A percentile compares a stretch with the other conserved stretches of the same genome.
phyloP scores from a whole-genome alignment of 1,284 basidiomycete species.

The Schizophyllum commune region DNA sequence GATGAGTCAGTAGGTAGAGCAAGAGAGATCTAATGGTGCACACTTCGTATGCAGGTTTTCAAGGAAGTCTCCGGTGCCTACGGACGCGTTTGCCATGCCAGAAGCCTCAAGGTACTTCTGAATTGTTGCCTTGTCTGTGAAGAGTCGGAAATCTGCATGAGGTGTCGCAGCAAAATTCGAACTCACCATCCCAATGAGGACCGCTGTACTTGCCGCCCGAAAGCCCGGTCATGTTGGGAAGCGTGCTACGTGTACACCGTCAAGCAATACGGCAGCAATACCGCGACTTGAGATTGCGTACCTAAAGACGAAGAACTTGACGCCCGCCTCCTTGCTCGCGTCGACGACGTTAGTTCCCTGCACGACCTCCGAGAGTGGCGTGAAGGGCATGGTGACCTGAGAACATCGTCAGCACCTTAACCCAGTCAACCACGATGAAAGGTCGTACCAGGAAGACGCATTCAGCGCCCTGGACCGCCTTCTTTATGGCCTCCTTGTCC shows the following conservation, averaged over 20 bases:
- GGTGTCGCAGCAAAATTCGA: no score
- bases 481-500: constrained; percentile 21
- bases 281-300: constrained; percentile 1
- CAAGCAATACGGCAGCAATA: no score
- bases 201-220: constrained; percentile 4
- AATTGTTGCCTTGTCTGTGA: constrained; percentile 4
- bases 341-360: constrained; percentile 32
- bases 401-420: neutral
- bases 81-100: constrained; percentile 2
- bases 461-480: constrained; percentile 27
- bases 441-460: constrained; percentile 28
- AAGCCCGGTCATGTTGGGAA: neutral
- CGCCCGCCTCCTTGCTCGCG: constrained; percentile 19
- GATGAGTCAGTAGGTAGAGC: no score
- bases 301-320: constrained; percentile 26
- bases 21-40: neutral
- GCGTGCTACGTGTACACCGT: neutral
- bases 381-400: constrained; percentile 12
- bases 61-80: constrained; percentile 5
- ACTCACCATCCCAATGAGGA: constrained; percentile 5
- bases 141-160: no score
- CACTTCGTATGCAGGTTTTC: constrained; percentile 7
- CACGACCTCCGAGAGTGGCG: constrained; percentile 15
- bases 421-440: neutral
- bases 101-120: constrained; percentile 7